A percentile compares a stretch with the other conserved stretches of the same genome.
phyloP scores from a whole-genome alignment of 345 rosid genomes.

The Salix exigua region DNA sequence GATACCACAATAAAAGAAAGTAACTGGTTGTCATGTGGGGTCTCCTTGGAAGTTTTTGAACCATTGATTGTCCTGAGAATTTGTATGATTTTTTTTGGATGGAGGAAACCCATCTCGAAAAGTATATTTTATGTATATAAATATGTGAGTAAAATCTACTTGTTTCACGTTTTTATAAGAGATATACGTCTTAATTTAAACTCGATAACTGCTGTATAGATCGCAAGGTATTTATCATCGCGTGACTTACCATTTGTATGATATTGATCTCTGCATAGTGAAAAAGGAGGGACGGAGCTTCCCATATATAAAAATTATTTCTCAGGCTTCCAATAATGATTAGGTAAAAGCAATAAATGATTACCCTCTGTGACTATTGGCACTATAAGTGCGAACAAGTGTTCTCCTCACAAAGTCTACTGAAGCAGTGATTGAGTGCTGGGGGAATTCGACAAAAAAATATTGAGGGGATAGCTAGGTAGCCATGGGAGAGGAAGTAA shows the following conservation, averaged over 20 bases:
- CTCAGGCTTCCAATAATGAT: constrained; percentile 16
- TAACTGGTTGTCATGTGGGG: neutral
- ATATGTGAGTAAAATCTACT: too few relatives aligned
- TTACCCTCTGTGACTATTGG: constrained; percentile 11
- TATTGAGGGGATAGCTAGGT: neutral
- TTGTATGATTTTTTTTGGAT: too few relatives aligned
- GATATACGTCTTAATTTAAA: rapidly evolving
- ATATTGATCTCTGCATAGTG: too few relatives aligned
- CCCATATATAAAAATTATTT: neutral
- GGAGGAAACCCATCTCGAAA: too few relatives aligned
- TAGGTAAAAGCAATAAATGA: constrained; percentile 13
- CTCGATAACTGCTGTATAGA: rapidly evolving
- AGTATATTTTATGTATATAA: too few relatives aligned
- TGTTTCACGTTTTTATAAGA: too few relatives aligned
- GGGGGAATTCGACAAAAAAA: neutral
- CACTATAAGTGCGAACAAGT: constrained; percentile 17
- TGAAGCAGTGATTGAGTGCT: neutral
- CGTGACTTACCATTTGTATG: too few relatives aligned
- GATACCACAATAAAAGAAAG: too few relatives aligned
- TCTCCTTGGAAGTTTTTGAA: neutral
- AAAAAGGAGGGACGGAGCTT: neutral
- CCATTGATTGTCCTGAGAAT: neutral
- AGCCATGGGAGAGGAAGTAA: constrained; percentile 42
- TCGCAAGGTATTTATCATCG: too few relatives aligned
- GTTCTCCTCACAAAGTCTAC: neutral